Base-by-base conservation (phyloP, 164 flowering plant species). In the Brasenia schreberi region DNA sequence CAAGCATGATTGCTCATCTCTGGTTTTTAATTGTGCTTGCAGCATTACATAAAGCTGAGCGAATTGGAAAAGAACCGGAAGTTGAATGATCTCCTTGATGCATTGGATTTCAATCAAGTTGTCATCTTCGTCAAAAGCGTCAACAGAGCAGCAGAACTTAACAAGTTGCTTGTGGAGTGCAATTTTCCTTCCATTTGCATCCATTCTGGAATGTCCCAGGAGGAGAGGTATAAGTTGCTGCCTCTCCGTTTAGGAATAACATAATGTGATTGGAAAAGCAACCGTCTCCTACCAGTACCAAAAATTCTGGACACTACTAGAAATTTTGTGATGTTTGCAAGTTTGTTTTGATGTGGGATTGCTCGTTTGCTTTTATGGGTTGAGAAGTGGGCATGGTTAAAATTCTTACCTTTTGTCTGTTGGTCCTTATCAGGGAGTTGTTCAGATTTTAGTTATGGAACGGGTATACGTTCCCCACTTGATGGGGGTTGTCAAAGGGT, bases 11-110 rank as follows among this genome's bases (percentile, higher is more conserved):
- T 9, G 12, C 17, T 53, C 59, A 7, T 53, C 59, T 53, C 59
- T 53, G 9, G 10, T 53, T 53, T 53, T 53, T 53, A 58, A 69
- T 19, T 12, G 65, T n/a, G n/a, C n/a, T n/a, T n/a, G 53, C 81
- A 94, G 98, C 98, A 94, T 84, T 94, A 94, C 87, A 94, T 94
- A 94, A 94, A 77, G 27, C 71, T 94, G 81, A 86, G n/a, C n/a
- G n/a, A n/a, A n/a, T n/a, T n/a, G 74, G 98, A 94, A 83, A 94
- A 94, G 68, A 94, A 94, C 42, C 87, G 97, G 68, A 94, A 91
- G 87, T 73, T 94, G 85, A 94, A 94, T 76, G 98, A 94, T 68
- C 96, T 94, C 10, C 91, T 94, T 42, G 97, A 91, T 86, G 98
- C 98, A 3, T 72, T 94, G 90, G 98, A 94, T 77, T 94, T 94